Conservation (phyloP, 148 eudicot species). For the Chenopodium berlandieri region DNA sequence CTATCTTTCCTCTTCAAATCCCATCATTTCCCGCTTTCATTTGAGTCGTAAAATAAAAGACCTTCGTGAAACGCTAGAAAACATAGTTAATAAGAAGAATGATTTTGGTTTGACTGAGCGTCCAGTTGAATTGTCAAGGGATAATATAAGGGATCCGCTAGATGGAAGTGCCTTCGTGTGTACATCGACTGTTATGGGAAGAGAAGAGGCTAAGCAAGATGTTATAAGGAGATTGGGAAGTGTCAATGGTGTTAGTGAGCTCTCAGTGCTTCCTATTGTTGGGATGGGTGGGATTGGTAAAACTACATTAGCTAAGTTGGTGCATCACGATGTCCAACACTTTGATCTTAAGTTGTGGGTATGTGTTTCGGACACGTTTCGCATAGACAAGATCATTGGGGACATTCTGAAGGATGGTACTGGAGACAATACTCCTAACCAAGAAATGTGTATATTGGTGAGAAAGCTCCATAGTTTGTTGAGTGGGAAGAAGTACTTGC, state of each 20-base stretch:
- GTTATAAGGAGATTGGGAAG: background rate
- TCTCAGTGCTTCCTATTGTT: too few relatives aligned
- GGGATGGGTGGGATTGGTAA: too few relatives aligned
- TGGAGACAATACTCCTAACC: too few relatives aligned
- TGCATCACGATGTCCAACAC: conserved; percentile 7
- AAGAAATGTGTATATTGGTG: too few relatives aligned
- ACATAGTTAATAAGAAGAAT: conserved; percentile 12
- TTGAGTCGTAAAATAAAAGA: conserved; percentile 22
- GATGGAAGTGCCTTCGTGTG: too few relatives aligned
- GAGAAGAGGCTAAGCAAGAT: conserved; percentile 16
- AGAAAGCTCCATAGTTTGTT: conserved; percentile 1
- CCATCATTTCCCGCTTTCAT: background rate
- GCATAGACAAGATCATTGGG: conserved; percentile 5
- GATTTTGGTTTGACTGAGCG: conserved; percentile 24
- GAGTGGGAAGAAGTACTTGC: conserved; percentile 6
- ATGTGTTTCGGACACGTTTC: conserved; percentile 25
- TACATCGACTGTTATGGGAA: too few relatives aligned
- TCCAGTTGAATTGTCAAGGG: background rate
- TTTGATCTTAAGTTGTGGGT: conserved; percentile 34
- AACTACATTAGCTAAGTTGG: conserved; percentile 32
- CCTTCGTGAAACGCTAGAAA: conserved; percentile 10
- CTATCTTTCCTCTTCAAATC: conserved; percentile 19
- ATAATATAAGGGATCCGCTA: too few relatives aligned
- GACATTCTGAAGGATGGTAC: conserved; percentile 10
- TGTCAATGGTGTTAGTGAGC: background rate